Evolutionary conservation across 2,329 filamentous ascomycete genomes (phyloP).

Genomic region (Albophoma yamanashiensis): DNA sequence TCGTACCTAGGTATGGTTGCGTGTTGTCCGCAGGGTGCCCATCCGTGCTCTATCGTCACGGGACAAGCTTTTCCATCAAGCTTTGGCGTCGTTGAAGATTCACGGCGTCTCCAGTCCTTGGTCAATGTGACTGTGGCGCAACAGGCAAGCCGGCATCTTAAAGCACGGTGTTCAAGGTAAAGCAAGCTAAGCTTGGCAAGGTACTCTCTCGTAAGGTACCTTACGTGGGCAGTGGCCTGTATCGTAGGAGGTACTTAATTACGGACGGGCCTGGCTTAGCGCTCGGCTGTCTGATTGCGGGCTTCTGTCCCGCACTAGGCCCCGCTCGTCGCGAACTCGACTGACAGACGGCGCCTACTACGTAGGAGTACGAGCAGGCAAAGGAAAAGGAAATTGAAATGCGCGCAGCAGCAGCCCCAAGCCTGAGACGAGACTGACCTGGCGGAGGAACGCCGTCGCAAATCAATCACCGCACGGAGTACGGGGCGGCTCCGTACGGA

Average conservation of each 20-base stretch:
- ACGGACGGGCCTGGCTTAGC: not conserved
- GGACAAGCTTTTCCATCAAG: not conserved
- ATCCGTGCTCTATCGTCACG: not conserved
- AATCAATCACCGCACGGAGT: no score
- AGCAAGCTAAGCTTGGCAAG: no score
- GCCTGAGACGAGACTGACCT: not conserved
- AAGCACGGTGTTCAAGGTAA: not conserved
- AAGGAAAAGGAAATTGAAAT: no score
- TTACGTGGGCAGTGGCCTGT: not conserved
- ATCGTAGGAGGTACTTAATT: no score
- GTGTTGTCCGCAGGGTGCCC: no score
- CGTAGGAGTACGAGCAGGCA: no score
- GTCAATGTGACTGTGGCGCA: not conserved
- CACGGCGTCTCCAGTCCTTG: not conserved
- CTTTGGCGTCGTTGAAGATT: not conserved
- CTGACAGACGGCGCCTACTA: no score
- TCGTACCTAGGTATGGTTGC: no score
- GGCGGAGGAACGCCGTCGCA: no score
- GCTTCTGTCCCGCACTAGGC: not conserved
- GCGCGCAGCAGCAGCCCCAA: no score
- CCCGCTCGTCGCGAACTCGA: not conserved
- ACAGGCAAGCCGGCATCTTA: not conserved
- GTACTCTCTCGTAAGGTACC: no score
- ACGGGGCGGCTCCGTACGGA: no score
- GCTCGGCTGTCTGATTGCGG: not conserved